These are phyloP conservation scores for Magnolia officinalis DNA, from an alignment of 164 flowering plant genomes.

Conservation along the genomic window DNA sequence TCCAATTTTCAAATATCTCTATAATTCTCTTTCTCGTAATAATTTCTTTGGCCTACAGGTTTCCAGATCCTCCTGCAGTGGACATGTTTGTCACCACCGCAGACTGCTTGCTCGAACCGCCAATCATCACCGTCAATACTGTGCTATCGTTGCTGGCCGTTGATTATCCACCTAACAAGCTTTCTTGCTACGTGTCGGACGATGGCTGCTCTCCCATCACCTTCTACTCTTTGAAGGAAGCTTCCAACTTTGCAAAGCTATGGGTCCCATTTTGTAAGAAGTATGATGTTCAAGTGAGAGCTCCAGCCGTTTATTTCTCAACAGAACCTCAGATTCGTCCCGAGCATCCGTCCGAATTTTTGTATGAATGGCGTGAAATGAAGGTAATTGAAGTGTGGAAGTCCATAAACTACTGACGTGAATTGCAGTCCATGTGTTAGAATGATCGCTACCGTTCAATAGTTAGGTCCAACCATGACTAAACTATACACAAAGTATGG, in stretches of 20 bases:
- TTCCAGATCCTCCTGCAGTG: constrained; percentile 49
- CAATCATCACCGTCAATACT: constrained; percentile 56
- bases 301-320: constrained; percentile 53
- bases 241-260: constrained; percentile 43
- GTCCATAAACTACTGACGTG: neutral
- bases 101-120: constrained; percentile 56
- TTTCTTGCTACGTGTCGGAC: constrained; percentile 67
- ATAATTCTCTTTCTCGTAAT: too few relatives aligned
- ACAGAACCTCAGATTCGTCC: neutral
- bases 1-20: too few relatives aligned
- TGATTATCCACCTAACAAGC: constrained; percentile 62
- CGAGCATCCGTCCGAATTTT: constrained; percentile 27
- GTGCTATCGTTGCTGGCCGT: constrained; percentile 58
- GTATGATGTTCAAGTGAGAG: constrained; percentile 41
- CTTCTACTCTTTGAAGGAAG: constrained; percentile 47
- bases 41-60: constrained; percentile 7
- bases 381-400: constrained; percentile 30
- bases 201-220: constrained; percentile 60
- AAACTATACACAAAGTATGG: too few relatives aligned
- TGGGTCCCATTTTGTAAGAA: constrained; percentile 77
- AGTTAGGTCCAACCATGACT: too few relatives aligned
- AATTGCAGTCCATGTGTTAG: too few relatives aligned
- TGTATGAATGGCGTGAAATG: constrained; percentile 33
- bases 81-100: constrained; percentile 77
- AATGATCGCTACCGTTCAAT: too few relatives aligned